A percentile compares a stretch with the other conserved stretches of the same genome.
Evolutionary conservation across 768 basidiomycete species (phyloP).

Genomic region (Galerina marginata): DNA sequence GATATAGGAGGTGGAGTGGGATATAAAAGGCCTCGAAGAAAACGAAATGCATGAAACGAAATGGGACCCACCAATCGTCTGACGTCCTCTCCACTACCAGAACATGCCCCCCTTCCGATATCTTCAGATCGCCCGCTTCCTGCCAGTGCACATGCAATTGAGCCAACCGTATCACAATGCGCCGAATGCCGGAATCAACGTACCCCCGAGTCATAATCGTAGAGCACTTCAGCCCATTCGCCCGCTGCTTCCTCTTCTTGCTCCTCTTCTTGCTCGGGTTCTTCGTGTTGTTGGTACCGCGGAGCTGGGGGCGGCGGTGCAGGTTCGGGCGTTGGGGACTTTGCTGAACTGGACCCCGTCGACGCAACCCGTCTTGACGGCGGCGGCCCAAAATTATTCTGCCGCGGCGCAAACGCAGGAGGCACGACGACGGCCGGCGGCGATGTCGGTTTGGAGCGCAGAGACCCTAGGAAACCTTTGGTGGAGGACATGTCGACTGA

Average conservation of each 20-base stretch:
- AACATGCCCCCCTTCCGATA: slow-evolving; percentile 63
- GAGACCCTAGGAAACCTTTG: slow-evolving; percentile 51
- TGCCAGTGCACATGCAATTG: slow-evolving; percentile 29
- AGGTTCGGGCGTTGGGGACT: slow-evolving; percentile 25
- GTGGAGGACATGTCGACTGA: slow-evolving; percentile 56
- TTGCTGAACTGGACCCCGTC: slow-evolving; percentile 26
- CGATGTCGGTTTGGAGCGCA: slow-evolving; percentile 43
- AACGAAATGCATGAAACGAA: slow-evolving; percentile 12
- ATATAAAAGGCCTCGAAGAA: slow-evolving; percentile 11
- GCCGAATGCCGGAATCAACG: slow-evolving; percentile 8
- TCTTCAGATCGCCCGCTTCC: slow-evolving; percentile 72
- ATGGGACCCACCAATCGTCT: slow-evolving; percentile 70
- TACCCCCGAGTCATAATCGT: slow-evolving; percentile 75
- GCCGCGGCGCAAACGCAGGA: slow-evolving; percentile 48
- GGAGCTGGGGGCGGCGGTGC: slow-evolving; percentile 34
- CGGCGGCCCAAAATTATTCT: slow-evolving; percentile 57
- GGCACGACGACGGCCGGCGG: slow-evolving; percentile 39
- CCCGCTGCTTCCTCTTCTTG: slow-evolving; percentile 41
- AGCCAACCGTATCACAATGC: neutral
- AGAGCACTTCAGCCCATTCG: slow-evolving; percentile 81
- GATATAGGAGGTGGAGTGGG: slow-evolving; percentile 2
- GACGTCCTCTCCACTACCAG: slow-evolving; percentile 69
- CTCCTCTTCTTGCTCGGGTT: slow-evolving; percentile 40
- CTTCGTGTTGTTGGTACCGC: slow-evolving; percentile 35
- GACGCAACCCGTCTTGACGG: slow-evolving; percentile 38